These are phyloP conservation scores for Pseudonitzschia delicatissima DNA, from an alignment of 108 stramenopile genomes.

Conservation along the genomic window DNA sequence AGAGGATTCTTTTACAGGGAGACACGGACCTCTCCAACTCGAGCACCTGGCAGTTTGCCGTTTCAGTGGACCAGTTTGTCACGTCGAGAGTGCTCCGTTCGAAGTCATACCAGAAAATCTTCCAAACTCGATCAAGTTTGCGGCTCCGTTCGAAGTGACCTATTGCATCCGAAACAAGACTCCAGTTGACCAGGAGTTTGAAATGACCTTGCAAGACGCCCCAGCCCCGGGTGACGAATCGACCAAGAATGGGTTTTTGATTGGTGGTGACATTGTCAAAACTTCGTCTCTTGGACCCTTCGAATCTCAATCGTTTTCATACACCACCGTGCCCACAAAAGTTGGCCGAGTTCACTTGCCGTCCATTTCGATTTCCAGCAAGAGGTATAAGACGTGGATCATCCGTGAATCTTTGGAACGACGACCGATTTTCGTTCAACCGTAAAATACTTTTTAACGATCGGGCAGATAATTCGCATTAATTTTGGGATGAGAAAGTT, in stretches of 20 bases:
- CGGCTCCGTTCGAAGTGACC: slow-evolving; percentile 58
- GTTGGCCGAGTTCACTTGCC: slow-evolving; percentile 57
- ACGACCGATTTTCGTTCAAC: slow-evolving; percentile 14
- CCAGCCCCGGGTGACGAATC: slow-evolving; percentile 5
- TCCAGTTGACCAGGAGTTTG: slow-evolving; percentile 51
- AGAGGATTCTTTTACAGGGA: slow-evolving; percentile 3
- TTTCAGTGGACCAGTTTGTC: slow-evolving; percentile 66
- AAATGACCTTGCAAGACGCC: slow-evolving; percentile 37
- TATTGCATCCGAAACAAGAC: slow-evolving; percentile 68
- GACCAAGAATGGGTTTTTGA: slow-evolving; percentile 36
- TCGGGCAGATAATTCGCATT: no score
- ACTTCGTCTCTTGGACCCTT: slow-evolving; percentile 54
- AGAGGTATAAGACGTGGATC: slow-evolving; percentile 66
- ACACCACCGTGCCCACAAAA: slow-evolving; percentile 60
- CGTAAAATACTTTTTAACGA: slow-evolving; percentile 12
- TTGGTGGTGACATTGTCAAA: slow-evolving; percentile 49
- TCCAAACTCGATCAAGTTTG: slow-evolving; percentile 50
- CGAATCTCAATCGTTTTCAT: slow-evolving; percentile 51
- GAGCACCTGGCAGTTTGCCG: slow-evolving; percentile 31
- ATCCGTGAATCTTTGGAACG: slow-evolving; percentile 27
- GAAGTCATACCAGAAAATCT: slow-evolving; percentile 37
- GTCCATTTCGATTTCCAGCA: slow-evolving; percentile 43
- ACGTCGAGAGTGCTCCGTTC: slow-evolving; percentile 68
- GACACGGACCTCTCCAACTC: slow-evolving; percentile 67
- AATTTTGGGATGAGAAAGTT: no score